phyloP scores from a whole-genome alignment of 148 eudicot species.

The Dysphania ambrosioides region DNA sequence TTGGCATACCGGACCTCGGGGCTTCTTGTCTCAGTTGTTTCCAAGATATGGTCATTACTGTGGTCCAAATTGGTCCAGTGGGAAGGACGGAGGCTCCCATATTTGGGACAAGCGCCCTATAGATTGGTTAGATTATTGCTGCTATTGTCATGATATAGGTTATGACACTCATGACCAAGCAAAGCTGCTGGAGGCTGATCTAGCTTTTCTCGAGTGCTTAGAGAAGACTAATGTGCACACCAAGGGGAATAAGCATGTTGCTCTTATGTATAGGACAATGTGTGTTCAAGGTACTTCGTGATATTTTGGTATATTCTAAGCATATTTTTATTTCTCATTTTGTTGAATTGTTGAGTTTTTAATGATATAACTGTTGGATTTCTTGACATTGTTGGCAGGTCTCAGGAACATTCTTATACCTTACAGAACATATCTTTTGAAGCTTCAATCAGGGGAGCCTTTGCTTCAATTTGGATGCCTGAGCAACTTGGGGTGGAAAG shows the following conservation, averaged over 20 bases:
- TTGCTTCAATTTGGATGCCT: conserved; percentile 64
- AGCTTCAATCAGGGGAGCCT: conserved; percentile 50
- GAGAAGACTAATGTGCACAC: conserved; percentile 69
- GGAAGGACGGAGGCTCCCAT: conserved; percentile 77
- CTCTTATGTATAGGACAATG: conserved; percentile 72
- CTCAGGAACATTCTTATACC: conserved; percentile 81
- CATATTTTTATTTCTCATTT: not conserved
- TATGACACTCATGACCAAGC: conserved; percentile 89
- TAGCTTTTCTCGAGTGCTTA: conserved; percentile 91
- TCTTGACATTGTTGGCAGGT: conserved; percentile 42
- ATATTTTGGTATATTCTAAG: too few species aligned
- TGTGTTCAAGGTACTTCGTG: conserved; percentile 72
- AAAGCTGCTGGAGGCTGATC: conserved; percentile 88
- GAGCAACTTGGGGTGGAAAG: conserved; percentile 60
- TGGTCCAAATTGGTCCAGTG: conserved; percentile 99
- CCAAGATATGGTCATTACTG: conserved; percentile 98
- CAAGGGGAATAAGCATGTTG: conserved; percentile 67
- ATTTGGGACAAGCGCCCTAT: conserved; percentile 95
- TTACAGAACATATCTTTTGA: conserved; percentile 73
- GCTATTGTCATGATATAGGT: conserved; percentile 98
- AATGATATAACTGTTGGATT: conserved; percentile 1
- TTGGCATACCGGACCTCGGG: conserved; percentile 94
- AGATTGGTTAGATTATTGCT: conserved; percentile 97
- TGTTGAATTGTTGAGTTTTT: not conserved
- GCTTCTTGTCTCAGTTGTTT: conserved; percentile 75